Evolutionary conservation across 2,329 filamentous ascomycete genomes (phyloP).

Genomic region (Escovopsis sp.): DNA sequence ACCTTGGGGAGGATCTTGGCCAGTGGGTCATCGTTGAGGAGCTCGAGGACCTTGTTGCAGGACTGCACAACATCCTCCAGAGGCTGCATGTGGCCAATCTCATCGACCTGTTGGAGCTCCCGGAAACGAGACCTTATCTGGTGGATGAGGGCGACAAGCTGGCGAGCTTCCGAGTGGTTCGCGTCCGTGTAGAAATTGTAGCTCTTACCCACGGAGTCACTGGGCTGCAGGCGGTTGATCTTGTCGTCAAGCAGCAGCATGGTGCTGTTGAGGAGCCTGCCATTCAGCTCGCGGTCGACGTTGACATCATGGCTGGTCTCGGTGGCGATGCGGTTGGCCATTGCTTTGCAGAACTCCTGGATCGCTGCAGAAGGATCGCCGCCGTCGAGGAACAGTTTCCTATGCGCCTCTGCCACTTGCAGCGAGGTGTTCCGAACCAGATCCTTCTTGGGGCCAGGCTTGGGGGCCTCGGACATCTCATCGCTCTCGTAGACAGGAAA

Average conservation of each 20-base stretch:
- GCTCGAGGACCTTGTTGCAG: constrained; percentile 59
- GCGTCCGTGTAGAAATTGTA: constrained; percentile 87
- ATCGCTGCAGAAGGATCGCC: constrained; percentile 27
- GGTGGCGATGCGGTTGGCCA: constrained; percentile 22
- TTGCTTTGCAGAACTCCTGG: constrained; percentile 26
- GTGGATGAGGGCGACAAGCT: constrained; percentile 53
- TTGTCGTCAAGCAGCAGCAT: constrained; percentile 51
- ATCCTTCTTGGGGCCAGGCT: constrained; percentile 17
- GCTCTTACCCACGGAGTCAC: constrained; percentile 18
- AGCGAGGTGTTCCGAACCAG: constrained; percentile 41
- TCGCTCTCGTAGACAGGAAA: constrained; percentile 60
- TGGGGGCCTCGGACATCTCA: constrained; percentile 15
- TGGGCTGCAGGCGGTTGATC: constrained; percentile 25
- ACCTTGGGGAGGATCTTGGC: constrained; percentile 74
- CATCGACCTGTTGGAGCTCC: constrained; percentile 49
- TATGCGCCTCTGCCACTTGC: constrained; percentile 45
- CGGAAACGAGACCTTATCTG: constrained; percentile 58
- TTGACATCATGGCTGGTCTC: constrained; percentile 15
- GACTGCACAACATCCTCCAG: constrained; percentile 62
- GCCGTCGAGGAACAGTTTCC: constrained; percentile 31
- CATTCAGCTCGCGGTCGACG: constrained; percentile 25
- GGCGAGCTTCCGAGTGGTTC: constrained; percentile 61
- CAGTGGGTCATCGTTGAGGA: constrained; percentile 68
- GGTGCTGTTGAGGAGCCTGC: constrained; percentile 47
- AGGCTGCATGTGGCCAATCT: constrained; percentile 57